These are phyloP conservation scores for Amyloporia xantha DNA, from an alignment of 768 basidiomycete genomes.

Conservation along the genomic window DNA sequence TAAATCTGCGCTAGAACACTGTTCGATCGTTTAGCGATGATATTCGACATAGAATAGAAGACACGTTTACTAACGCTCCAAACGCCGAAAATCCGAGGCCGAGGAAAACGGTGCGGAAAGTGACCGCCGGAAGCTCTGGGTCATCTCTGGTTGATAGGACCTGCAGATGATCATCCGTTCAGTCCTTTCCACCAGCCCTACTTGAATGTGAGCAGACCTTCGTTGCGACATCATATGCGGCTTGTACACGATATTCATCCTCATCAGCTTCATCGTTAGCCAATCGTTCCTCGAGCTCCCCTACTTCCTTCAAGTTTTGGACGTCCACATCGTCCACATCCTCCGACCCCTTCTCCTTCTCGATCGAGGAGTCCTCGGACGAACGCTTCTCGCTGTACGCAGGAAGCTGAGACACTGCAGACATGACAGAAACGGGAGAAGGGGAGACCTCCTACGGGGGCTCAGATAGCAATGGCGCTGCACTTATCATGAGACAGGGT, in stretches of 20 bases:
- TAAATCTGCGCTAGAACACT: conserved; percentile 28
- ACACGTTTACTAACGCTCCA: conserved; percentile 38
- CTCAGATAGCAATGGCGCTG: neutral
- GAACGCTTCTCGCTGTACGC: conserved; percentile 18
- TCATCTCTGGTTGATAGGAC: conserved; percentile 32
- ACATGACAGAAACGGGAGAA: neutral
- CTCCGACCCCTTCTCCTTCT: conserved; percentile 16
- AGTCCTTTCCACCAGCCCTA: neutral
- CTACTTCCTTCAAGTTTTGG: conserved; percentile 22
- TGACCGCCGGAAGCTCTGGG: conserved; percentile 36
- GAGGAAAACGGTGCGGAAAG: conserved; percentile 52
- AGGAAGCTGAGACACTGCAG: conserved; percentile 6
- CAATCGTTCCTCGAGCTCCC: conserved; percentile 26
- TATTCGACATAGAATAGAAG: neutral
- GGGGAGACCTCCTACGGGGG: neutral
- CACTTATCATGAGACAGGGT: neutral
- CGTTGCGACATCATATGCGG: conserved; percentile 34
- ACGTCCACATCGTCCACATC: conserved; percentile 19
- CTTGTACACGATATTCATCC: conserved; percentile 30
- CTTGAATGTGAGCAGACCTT: conserved; percentile 25
- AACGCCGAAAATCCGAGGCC: conserved; percentile 51
- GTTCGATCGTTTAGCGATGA: neutral
- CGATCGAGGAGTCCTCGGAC: conserved; percentile 14
- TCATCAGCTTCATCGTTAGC: conserved; percentile 25
- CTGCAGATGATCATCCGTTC: conserved; percentile 10